Base-by-base conservation (phyloP, 768 basidiomycete genomes). In the Rhizopogon sp. region DNA sequence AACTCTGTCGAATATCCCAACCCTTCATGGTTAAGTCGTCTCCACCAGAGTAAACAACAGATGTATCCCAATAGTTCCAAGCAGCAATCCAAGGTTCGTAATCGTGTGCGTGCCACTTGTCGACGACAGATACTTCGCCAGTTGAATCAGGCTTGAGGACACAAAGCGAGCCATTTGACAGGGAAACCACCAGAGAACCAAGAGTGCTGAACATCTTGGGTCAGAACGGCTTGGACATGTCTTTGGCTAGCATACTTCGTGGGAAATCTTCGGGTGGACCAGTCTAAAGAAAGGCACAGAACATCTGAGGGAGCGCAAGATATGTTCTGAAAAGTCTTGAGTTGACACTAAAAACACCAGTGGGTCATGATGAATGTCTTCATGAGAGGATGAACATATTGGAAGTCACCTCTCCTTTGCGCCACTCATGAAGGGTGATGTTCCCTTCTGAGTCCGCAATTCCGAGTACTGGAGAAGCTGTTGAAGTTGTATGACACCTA, bases 41-140 rank as follows among this genome's bases (percentile, higher is more conserved):
- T 0, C 97, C 96, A 11, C 97, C 95, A 10, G 93, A 93, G 72
- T 91, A 98, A 4, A 97, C 75, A 37, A 90, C 68, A 62, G 84
- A 83, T 1, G 76, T 73, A 56, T 94, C 74, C 90, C 93, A 96
- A 59, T 88, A 85, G 63, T 98, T 82, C 87, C 93, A 98, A 1
- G 89, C 84, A 1, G 88, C 84, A 47, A 93, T 83, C 97, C 97
- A 99, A 0, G 95, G 89, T 66, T 99, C 97, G 62, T 85, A 84
- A 55, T 94, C 91, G 62, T 98, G 97, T 1, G 91, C 95, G 55
- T 82, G 75, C 94, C 94, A 98, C 2, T 76, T 77, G 25, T 80
- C 70, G 5, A 73, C 72, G 3, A 87, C 66, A 0, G 64, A 51
- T 28, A 90, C 66, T 13, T 75, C 72, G 0, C 70, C 65, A 1